A percentile compares a stretch with the other conserved stretches of the same genome.
These are phyloP conservation scores for Thalassiosira hispida DNA, from an alignment of 352 stramenopile genomes.

Conservation along the genomic window DNA sequence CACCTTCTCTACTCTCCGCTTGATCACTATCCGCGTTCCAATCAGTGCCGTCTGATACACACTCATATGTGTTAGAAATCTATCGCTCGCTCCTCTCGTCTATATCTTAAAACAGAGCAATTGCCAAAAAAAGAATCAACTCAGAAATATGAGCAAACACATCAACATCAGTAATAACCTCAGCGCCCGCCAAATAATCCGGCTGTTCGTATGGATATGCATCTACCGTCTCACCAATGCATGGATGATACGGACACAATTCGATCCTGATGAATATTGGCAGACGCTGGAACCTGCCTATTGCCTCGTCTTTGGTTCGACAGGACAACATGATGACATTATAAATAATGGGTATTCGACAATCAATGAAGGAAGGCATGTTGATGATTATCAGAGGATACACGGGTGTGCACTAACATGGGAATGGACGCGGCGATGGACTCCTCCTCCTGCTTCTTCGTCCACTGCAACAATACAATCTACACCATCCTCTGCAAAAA, in stretches of 20 bases:
- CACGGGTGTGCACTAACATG: slow-evolving; percentile 74
- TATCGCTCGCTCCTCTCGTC: too few species aligned
- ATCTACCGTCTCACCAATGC: slow-evolving; percentile 75
- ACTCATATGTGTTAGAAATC: too few species aligned
- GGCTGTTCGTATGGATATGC: slow-evolving; percentile 42
- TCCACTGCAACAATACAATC: not conserved
- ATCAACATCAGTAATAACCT: not conserved
- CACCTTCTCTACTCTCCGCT: too few species aligned
- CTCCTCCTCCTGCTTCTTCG: slow-evolving; percentile 6
- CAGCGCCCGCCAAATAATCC: slow-evolving; percentile 13
- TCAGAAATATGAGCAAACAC: too few species aligned
- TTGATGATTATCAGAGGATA: slow-evolving; percentile 14
- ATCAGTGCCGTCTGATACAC: too few species aligned
- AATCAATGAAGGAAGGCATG: not conserved
- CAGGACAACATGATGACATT: slow-evolving; percentile 5
- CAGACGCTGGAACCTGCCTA: slow-evolving; percentile 84
- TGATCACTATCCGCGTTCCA: too few species aligned
- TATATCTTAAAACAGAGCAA: too few species aligned
- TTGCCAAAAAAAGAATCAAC: too few species aligned
- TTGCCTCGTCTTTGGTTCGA: slow-evolving; percentile 66
- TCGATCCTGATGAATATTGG: slow-evolving; percentile 85
- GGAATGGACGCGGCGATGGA: slow-evolving; percentile 80
- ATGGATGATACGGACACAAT: slow-evolving; percentile 80
- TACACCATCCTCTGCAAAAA: not conserved
- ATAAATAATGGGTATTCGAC: not conserved